A percentile compares a stretch with the other conserved stretches of the same genome.
Conservation (phyloP, 495 filamentous ascomycete genomes). For the Hyphodiscus hymeniophilus region DNA sequence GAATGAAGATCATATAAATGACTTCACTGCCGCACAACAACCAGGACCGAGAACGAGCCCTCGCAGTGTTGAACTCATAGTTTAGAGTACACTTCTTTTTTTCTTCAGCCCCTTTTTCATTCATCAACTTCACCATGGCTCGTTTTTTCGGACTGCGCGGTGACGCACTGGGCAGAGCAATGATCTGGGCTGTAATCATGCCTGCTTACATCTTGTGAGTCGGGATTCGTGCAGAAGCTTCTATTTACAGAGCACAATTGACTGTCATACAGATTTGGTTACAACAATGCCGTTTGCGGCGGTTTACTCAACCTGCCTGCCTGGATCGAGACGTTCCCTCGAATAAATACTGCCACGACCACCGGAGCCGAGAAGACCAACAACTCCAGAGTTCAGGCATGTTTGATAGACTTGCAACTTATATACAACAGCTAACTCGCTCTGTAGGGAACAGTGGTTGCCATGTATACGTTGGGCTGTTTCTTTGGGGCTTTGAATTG, state of each 20-base stretch:
- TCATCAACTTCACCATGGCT: background rate
- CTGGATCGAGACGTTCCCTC: background rate
- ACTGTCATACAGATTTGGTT: background rate
- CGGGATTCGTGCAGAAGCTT: background rate
- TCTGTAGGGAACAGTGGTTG: too few species aligned
- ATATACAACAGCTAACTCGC: too few species aligned
- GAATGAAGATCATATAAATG: background rate
- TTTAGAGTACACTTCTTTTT: background rate
- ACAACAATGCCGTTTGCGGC: background rate
- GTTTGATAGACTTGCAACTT: too few species aligned
- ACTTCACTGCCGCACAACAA: background rate
- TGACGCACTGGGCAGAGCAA: background rate
- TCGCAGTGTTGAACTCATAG: background rate
- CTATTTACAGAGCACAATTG: background rate
- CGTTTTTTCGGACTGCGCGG: background rate
- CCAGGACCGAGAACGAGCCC: background rate
- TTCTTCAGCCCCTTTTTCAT: background rate
- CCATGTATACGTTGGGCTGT: too few species aligned
- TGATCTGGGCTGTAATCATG: background rate
- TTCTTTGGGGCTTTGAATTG: too few species aligned
- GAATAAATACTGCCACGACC: background rate
- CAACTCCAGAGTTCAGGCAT: background rate
- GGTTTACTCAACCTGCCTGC: background rate
- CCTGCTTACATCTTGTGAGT: background rate
- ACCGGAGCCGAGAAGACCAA: background rate